phyloP scores from a whole-genome alignment of 106 monocot species.

The Ottelia alismoides region DNA sequence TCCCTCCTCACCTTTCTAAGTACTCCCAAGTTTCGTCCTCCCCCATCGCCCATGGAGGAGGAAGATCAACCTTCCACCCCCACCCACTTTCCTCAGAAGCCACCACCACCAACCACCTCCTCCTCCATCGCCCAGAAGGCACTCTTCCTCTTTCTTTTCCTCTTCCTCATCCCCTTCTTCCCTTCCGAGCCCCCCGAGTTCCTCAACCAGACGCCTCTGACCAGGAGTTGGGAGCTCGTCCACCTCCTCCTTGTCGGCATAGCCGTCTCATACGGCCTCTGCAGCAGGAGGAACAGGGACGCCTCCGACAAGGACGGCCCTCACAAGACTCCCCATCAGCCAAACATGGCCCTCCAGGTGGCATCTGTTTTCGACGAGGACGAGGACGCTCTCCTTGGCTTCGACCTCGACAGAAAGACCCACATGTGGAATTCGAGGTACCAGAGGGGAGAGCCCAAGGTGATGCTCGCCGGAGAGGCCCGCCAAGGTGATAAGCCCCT shows the following conservation, averaged over 20 bases:
- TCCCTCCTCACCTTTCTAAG: background rate
- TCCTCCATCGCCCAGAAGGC: conserved; percentile 3
- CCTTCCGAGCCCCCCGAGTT: conserved; percentile 37
- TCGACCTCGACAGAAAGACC: background rate
- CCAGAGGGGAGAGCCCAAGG: conserved; percentile 22
- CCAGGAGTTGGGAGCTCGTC: conserved; percentile 45
- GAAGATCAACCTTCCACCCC: conserved; percentile 2
- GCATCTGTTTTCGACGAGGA: conserved; percentile 18
- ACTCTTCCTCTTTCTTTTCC: conserved; percentile 23
- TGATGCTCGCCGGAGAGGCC: conserved; percentile 3
- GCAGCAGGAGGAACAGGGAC: conserved; percentile 44
- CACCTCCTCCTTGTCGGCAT: conserved; percentile 58
- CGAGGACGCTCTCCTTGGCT: background rate
- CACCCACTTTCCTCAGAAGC: background rate
- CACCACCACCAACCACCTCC: background rate
- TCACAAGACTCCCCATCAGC: background rate
- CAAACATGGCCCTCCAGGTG: conserved; percentile 22
- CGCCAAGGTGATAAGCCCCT: conserved; percentile 17
- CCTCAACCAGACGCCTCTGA: conserved; percentile 22
- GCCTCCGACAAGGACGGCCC: conserved; percentile 1
- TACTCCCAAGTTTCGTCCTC: background rate
- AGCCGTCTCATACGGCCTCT: conserved; percentile 58
- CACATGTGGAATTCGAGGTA: conserved; percentile 42
- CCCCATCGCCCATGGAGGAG: conserved; percentile 27
- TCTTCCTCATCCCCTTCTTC: conserved; percentile 29